Evolutionary conservation across 495 filamentous ascomycete species (phyloP), one percentile per base, ranked within the genome.

Genomic region (Thermochaetoides thermophila): DNA sequence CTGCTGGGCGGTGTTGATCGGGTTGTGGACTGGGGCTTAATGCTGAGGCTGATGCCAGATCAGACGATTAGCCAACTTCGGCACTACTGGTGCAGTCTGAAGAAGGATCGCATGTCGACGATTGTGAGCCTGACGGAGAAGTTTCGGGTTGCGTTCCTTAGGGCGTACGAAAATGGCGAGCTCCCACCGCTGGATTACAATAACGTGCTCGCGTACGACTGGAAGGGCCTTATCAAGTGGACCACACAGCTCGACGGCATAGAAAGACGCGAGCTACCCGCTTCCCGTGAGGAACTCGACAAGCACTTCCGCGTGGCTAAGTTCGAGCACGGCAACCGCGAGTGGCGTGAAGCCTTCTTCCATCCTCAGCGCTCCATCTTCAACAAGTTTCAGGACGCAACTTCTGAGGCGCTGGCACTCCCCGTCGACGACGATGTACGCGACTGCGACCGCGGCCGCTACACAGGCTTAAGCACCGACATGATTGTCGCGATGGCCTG

Each of bases 191-290:
- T 99, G 19, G 64, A 94, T 52, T 87, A 74, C 39, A 57, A 75
- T 23, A 52, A 91, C 39, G 60, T 84, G 4, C 58, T 72, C 20
- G 61, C 56, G 8, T 91, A 91, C 44, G 76, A 94, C 47, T 91
- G 89, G 82, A 60, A 66, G 18, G 52, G 49, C 23, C 48, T 94
- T 8, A 66, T 91, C 17, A 66, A 78, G 9, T 97, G 89, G 89
- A 48, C 56, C 4, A 50, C 50, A 10, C 43, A 55, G 29, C 58
- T 65, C 1, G 50, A 58, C 31, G 46, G 50, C 11, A 37, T 45
- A 14, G 52, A 54, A 33, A 53, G 61, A 3, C 35, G 49, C 16
- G 35, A 52, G 8, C 50, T 67, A 5, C 63, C 66, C 6, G 37
- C 43, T 11, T 46, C 59, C 0, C 46, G 63, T 5, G 29, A 48